Conservation (phyloP, 768 basidiomycete genomes). For the Phlegmacium glaucopus region DNA sequence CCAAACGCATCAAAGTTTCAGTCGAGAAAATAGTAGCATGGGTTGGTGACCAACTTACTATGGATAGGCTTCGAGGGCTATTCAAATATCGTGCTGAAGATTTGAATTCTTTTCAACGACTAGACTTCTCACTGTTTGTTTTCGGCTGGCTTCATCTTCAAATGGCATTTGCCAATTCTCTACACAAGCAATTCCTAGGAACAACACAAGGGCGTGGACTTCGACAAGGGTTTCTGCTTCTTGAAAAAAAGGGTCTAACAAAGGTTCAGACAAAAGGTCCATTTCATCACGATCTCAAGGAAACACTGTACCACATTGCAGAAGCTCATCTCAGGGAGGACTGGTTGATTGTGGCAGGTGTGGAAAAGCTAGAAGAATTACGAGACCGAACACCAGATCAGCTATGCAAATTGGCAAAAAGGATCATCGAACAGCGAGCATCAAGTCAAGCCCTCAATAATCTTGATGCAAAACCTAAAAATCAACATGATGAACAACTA, state of each 20-base stretch:
- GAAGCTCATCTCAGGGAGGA: constrained; percentile 34
- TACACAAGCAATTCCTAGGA: constrained; percentile 40
- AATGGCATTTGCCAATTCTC: constrained; percentile 37
- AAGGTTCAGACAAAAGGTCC: constrained; percentile 23
- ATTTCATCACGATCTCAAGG: constrained; percentile 32
- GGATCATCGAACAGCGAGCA: constrained; percentile 22
- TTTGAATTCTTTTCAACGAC: constrained; percentile 32
- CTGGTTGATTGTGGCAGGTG: constrained; percentile 25
- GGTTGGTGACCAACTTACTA: constrained; percentile 34
- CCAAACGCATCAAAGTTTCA: constrained; percentile 18
- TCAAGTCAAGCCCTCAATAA: constrained; percentile 27
- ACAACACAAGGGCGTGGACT: constrained; percentile 24
- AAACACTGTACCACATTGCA: constrained; percentile 30
- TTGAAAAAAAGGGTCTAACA: constrained; percentile 27
- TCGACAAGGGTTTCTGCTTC: constrained; percentile 26
- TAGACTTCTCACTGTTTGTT: constrained; percentile 28
- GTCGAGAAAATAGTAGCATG: constrained; percentile 26
- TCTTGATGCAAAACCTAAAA: constrained; percentile 6
- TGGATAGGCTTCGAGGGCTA: constrained; percentile 33
- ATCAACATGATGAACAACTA: constrained; percentile 22
- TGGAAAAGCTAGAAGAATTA: constrained; percentile 23
- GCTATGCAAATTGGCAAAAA: constrained; percentile 21
- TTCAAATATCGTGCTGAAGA: constrained; percentile 34
- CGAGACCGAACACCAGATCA: constrained; percentile 20
- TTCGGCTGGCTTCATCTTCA: constrained; percentile 41